Evolutionary conservation across 371 early-diverging fungal species (phyloP).

Genomic region (Mortierella sp.): DNA sequence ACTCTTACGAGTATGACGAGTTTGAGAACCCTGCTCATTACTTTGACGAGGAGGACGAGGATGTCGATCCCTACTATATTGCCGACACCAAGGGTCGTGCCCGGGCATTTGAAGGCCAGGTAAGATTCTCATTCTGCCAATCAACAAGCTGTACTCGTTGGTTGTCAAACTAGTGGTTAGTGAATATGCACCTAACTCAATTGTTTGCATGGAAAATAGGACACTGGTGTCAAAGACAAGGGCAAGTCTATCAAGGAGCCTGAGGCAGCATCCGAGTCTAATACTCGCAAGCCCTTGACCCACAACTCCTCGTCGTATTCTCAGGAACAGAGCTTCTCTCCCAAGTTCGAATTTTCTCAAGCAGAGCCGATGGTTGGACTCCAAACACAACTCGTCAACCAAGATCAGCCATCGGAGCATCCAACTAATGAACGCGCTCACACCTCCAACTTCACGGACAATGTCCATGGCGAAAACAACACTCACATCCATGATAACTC

Average conservation of each 20-base stretch:
- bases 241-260: not conserved
- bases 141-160: not conserved
- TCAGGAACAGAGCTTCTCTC: slow-evolving; percentile 27
- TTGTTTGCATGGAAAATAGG: slow-evolving; percentile 9
- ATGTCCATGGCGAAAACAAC: not conserved
- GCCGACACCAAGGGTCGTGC: slow-evolving; percentile 53
- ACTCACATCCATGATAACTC: too few relatives aligned
- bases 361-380: not conserved
- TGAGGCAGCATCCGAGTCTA: slow-evolving; percentile 2
- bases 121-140: slow-evolving; percentile 1
- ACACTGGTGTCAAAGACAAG: slow-evolving; percentile 12
- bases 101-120: slow-evolving; percentile 33
- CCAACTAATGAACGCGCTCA: slow-evolving; percentile 22
- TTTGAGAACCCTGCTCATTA: slow-evolving; percentile 19
- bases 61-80: slow-evolving; percentile 50
- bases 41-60: slow-evolving; percentile 47
- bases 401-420: slow-evolving; percentile 18
- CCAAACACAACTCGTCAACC: not conserved
- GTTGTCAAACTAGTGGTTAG: too few relatives aligned
- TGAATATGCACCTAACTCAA: not conserved
- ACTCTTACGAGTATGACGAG: slow-evolving; percentile 17
- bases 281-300: slow-evolving; percentile 9
- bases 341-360: slow-evolving; percentile 14
- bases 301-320: slow-evolving; percentile 25
- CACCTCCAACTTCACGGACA: slow-evolving; percentile 17